Conservation (phyloP, 148 eudicot genomes). For the Cornus controversa region DNA sequence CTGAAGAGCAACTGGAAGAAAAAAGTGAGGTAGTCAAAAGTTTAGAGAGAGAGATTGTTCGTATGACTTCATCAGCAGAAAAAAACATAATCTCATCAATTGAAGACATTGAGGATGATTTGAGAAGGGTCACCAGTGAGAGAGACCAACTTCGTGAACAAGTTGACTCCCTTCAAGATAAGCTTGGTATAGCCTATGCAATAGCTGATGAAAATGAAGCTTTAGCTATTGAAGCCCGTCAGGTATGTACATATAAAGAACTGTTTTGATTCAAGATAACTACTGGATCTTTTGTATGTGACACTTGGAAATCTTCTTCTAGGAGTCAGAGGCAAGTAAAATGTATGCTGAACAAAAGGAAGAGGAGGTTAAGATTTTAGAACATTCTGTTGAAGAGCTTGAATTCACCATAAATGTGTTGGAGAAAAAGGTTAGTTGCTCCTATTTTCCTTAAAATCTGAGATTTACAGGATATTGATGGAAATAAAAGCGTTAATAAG, state of each 20-base stretch:
- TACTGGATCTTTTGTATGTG: not conserved
- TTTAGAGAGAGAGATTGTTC: constrained; percentile 54
- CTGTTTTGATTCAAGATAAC: constrained; percentile 6
- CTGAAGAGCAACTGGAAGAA: constrained; percentile 51
- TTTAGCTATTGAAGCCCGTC: constrained; percentile 57
- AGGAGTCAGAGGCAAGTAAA: constrained; percentile 67
- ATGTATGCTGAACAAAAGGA: constrained; percentile 64
- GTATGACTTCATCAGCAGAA: constrained; percentile 34
- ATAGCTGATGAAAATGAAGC: constrained; percentile 78
- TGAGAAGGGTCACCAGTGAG: constrained; percentile 37
- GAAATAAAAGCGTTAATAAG: not conserved
- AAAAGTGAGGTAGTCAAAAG: constrained; percentile 44
- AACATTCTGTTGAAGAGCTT: constrained; percentile 65
- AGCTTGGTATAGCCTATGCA: constrained; percentile 43
- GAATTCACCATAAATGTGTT: constrained; percentile 59
- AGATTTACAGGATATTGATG: not conserved
- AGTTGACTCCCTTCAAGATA: constrained; percentile 44
- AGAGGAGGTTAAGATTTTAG: constrained; percentile 68
- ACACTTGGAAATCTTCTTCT: constrained; percentile 8
- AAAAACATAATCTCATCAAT: constrained; percentile 28
- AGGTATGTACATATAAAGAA: constrained; percentile 33
- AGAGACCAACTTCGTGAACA: constrained; percentile 46
- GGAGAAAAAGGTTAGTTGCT: constrained; percentile 51
- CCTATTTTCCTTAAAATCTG: not conserved
- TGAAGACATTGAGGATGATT: constrained; percentile 37